These are phyloP conservation scores for Suhomyces bribrorum DNA, from an alignment of 1,139 yeast genomes.

Conservation along the genomic window DNA sequence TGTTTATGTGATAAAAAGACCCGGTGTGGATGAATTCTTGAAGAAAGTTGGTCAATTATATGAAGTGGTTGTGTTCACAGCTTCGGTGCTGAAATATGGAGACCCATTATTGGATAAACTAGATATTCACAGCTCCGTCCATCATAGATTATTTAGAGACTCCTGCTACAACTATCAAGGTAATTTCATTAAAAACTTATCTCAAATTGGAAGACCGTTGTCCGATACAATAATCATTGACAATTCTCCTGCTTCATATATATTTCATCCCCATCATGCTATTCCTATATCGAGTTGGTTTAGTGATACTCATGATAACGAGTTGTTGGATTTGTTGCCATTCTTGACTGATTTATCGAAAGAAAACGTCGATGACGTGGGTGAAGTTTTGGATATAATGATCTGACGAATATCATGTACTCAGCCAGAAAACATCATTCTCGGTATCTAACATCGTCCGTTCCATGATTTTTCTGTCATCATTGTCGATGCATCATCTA, in stretches of 20 bases:
- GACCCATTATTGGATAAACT: constrained; percentile 90
- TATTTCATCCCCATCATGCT: constrained; percentile 97
- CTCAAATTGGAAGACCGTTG: constrained; percentile 92
- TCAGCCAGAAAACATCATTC: background rate
- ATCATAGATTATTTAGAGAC: constrained; percentile 91
- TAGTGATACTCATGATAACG: constrained; percentile 96
- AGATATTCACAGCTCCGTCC: constrained; percentile 71
- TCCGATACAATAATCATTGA: constrained; percentile 86
- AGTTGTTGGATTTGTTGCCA: constrained; percentile 86
- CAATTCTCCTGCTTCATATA: constrained; percentile 95
- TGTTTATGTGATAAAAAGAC: constrained; percentile 94
- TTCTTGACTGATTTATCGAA: constrained; percentile 81
- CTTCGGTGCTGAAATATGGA: constrained; percentile 92
- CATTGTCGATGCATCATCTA: background rate
- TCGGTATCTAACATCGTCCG: background rate
- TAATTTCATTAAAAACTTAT: constrained; percentile 87
- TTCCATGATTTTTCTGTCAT: background rate
- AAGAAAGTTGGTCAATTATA: constrained; percentile 77
- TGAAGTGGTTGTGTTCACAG: constrained; percentile 96
- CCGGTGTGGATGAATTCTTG: constrained; percentile 95
- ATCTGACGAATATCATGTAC: constrained; percentile 16
- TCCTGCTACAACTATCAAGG: constrained; percentile 68
- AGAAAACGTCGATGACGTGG: constrained; percentile 74
- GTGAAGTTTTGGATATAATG: constrained; percentile 78
- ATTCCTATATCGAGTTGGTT: constrained; percentile 99